These are phyloP conservation scores for Pleurotus pulmonarius DNA, from an alignment of 768 basidiomycete species.

Conservation along the genomic window DNA sequence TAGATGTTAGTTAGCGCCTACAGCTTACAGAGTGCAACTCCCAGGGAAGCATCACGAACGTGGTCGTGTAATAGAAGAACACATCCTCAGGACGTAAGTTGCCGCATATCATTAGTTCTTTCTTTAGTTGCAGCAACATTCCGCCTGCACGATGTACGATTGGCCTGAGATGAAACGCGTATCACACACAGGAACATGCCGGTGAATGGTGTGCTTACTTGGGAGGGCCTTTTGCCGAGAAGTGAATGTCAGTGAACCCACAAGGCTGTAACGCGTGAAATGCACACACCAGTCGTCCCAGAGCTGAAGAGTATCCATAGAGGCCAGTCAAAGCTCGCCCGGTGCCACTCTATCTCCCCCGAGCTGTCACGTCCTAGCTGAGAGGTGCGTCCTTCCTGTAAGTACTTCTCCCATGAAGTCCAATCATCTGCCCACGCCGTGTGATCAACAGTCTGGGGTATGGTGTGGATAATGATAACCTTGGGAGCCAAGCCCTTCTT, in stretches of 20 bases:
- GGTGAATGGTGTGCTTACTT: slow-evolving; percentile 39
- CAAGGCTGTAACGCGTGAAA: not conserved
- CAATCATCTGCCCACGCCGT: slow-evolving; percentile 43
- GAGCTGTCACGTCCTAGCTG: slow-evolving; percentile 44
- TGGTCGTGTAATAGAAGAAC: slow-evolving; percentile 82
- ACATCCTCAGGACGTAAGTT: slow-evolving; percentile 65
- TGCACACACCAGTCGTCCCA: slow-evolving; percentile 66
- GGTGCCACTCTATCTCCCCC: slow-evolving; percentile 63
- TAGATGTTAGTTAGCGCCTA: slow-evolving; percentile 21
- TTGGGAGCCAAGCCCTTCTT: slow-evolving; percentile 35
- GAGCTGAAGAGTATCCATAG: slow-evolving; percentile 86
- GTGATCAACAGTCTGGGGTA: slow-evolving; percentile 29
- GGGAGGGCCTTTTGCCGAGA: slow-evolving; percentile 31
- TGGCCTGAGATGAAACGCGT: slow-evolving; percentile 38
- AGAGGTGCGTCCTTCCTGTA: slow-evolving; percentile 39
- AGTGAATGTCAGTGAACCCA: not conserved
- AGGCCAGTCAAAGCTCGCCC: slow-evolving; percentile 69
- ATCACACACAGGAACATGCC: slow-evolving; percentile 6
- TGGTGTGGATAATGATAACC: slow-evolving; percentile 55
- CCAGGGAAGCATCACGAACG: slow-evolving; percentile 38
- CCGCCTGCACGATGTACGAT: slow-evolving; percentile 79
- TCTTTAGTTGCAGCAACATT: slow-evolving; percentile 71
- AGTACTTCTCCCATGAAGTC: slow-evolving; percentile 52
- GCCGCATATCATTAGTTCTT: slow-evolving; percentile 67
- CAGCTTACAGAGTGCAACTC: not conserved